Conservation (phyloP, 257 asterid genomes). For the Solanum etuberosum region DNA sequence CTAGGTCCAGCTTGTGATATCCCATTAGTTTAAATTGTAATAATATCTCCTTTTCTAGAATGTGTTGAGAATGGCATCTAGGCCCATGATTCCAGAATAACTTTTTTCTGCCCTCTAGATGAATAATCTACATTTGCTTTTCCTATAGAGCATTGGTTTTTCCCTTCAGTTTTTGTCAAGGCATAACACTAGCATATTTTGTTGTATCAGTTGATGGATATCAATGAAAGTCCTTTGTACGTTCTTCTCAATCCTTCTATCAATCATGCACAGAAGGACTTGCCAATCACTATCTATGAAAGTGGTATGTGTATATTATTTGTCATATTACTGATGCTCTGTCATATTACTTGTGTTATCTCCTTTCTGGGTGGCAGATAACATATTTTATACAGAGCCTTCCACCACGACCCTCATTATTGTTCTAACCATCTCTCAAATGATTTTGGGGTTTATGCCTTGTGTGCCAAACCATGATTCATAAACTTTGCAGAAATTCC, state of each 20-base stretch:
- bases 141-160: background rate
- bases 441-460: background rate
- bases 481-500: background rate
- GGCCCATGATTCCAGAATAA: background rate
- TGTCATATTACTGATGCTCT: background rate
- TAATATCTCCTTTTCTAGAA: background rate
- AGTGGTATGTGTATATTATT: conserved; percentile 50
- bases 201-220: conserved; percentile 76
- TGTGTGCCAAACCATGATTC: background rate
- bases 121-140: background rate
- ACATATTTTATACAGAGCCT: background rate
- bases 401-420: background rate
- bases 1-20: background rate
- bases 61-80: background rate
- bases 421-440: background rate
- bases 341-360: background rate
- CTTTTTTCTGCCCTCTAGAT: background rate
- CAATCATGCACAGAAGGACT: conserved; percentile 86
- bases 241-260: conserved; percentile 88
- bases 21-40: background rate
- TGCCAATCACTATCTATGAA: conserved; percentile 80
- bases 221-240: conserved; percentile 88
- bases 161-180: background rate
- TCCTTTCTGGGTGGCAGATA: background rate
- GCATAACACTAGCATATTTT: background rate